phyloP scores from a whole-genome alignment of 495 filamentous ascomycete genomes.

The Opeltia flavorubescens region DNA sequence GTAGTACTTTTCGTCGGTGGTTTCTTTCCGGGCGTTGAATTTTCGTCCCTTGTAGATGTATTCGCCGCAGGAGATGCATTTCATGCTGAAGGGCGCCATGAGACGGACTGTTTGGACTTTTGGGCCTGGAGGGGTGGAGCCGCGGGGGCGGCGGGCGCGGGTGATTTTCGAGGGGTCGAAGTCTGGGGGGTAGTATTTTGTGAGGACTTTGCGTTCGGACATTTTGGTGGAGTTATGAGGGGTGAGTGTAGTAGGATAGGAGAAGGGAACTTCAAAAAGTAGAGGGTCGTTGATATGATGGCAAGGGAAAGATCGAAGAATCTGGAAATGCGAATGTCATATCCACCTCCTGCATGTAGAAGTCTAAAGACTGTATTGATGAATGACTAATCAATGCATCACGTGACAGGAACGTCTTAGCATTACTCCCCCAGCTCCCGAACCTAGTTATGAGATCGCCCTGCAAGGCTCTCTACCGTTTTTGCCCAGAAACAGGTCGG shows the following conservation, averaged over 20 bases:
- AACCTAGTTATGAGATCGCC: too few relatives aligned
- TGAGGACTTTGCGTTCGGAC: conserved; percentile 86
- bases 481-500: too few relatives aligned
- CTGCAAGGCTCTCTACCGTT: too few relatives aligned
- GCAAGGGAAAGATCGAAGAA: too few relatives aligned
- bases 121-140: conserved; percentile 54
- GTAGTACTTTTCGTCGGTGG: conserved; percentile 82
- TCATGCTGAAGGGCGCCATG: conserved; percentile 95
- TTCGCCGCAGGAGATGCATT: conserved; percentile 80
- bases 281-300: neutral
- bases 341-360: too few relatives aligned
- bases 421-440: too few relatives aligned
- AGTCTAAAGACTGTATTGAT: too few relatives aligned
- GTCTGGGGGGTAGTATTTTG: conserved; percentile 73
- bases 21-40: conserved; percentile 95
- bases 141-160: conserved; percentile 52
- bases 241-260: neutral
- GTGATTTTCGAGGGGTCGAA: conserved; percentile 83
- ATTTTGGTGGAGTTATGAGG: conserved; percentile 32
- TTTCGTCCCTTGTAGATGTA: conserved; percentile 96
- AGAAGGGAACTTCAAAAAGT: neutral
- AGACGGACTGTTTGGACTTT: conserved; percentile 84
- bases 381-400: too few relatives aligned
- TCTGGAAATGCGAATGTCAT: neutral
- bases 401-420: too few relatives aligned